Evolutionary conservation across 148 eudicot genomes (phyloP), one percentile per base, ranked within the genome.

Genomic region (Arbutus unedo): DNA sequence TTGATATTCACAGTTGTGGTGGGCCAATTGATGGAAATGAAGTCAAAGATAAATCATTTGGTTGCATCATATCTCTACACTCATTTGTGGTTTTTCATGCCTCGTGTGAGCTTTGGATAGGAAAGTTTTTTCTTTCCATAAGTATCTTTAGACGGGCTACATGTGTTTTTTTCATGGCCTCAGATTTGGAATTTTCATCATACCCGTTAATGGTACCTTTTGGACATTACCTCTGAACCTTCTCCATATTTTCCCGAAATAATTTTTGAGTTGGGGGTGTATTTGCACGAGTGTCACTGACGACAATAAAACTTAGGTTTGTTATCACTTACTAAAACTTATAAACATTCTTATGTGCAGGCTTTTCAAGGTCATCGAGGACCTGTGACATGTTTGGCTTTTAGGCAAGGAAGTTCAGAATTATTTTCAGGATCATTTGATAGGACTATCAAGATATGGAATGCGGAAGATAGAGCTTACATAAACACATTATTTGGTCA

Each of bases 361-460:
- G 98, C 98, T 81, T 94, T 97, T 89, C 87, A 93, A 11, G 97
- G 98, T 56, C 98, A 93, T 82, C 92, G 89, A 85, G 94, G 93
- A n/a, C 91, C 93, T 25, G 93, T 97, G 47, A 93, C 99, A 13
- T 93, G 99, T 91, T 89, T 97, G 89, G 84, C 95, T 64, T 94
- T 96, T 82, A 91, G 99, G 84, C 92, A 91, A 91, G 99, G 98
- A 60, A 87, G 93, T 82, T 60, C 97, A 78, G 99, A 96, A 82
- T 86, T 96, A 4, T 96, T 90, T 84, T 93, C 96, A 25, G 97
- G 99, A 56, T 97, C 99, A 83, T 96, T 84, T 85, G 99, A 96
- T 82, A 94, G 93, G 47, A 88, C 92, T 41, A 81, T 95, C 81
- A 94, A 92, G 86, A 89, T 94, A 70, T 96, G 98, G 98, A 96